A percentile compares a stretch with the other conserved stretches of the same genome.
Evolutionary conservation across 164 flowering plant species (phyloP).

Genomic region (Amborella trichopoda): DNA sequence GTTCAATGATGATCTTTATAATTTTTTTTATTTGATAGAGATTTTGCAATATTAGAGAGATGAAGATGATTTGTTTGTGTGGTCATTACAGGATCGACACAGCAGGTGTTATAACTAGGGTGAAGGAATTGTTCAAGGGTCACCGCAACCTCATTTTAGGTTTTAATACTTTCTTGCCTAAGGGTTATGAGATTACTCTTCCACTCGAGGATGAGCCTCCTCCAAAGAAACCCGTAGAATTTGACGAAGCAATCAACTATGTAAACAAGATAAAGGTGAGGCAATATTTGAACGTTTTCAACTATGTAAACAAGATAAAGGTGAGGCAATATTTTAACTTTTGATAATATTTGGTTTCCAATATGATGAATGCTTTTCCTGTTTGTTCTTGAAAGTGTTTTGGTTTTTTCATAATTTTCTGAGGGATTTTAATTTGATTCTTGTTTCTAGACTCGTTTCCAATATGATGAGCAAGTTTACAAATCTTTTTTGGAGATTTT

Average conservation of each 20-base stretch:
- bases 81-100: constrained; percentile 56
- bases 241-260: constrained; percentile 86
- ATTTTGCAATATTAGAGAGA: no score
- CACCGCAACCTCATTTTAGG: constrained; percentile 74
- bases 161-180: constrained; percentile 85
- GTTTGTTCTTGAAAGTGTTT: no score
- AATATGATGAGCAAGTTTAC: constrained; percentile 69
- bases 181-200: constrained; percentile 82
- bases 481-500: constrained; percentile 78
- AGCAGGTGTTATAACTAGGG: constrained; percentile 74
- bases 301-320: constrained; percentile 93
- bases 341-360: no score
- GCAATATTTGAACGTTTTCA: no score
- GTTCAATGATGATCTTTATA: no score
- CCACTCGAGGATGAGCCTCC: constrained; percentile 58
- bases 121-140: constrained; percentile 81
- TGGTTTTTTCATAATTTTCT: constrained; percentile 2
- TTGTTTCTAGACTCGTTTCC: constrained; percentile 64
- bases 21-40: no score
- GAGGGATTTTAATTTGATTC: not conserved
- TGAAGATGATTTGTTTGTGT: no score
- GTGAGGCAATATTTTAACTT: no score
- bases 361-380: no score
- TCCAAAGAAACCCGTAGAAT: constrained; percentile 81
- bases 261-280: constrained; percentile 98